A percentile compares a stretch with the other conserved stretches of the same genome.
Conservation (phyloP, 164 flowering plant genomes). For the Kingdonia uniflora region DNA sequence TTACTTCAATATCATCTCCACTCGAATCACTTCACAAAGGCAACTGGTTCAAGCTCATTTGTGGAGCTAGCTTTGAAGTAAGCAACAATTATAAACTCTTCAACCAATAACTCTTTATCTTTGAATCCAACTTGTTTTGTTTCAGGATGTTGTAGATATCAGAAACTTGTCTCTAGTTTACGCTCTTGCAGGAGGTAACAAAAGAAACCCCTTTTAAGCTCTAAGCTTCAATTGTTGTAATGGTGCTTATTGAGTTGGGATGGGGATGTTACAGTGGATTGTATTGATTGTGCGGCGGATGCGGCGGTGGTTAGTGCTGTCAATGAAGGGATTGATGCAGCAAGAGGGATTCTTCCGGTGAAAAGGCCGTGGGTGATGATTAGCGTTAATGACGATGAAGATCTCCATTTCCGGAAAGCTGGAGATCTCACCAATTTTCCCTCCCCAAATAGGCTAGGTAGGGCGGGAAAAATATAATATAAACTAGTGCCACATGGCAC, state of each 20-base stretch:
- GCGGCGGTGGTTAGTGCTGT: constrained; percentile 70
- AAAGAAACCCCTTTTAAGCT: neutral
- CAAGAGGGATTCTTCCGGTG: constrained; percentile 31
- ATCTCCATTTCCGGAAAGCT: constrained; percentile 84
- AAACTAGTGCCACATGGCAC: too few relatives aligned
- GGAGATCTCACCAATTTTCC: too few relatives aligned
- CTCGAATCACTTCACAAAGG: constrained; percentile 45
- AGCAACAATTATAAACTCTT: neutral
- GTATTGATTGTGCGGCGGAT: constrained; percentile 85
- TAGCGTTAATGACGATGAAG: constrained; percentile 73
- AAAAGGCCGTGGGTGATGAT: constrained; percentile 85
- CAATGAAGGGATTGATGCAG: constrained; percentile 70
- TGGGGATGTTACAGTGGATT: constrained; percentile 43
- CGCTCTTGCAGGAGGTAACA: constrained; percentile 85
- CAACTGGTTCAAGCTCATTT: constrained; percentile 83
- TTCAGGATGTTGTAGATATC: constrained; percentile 61
- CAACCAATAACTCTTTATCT: neutral
- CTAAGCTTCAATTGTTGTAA: neutral
- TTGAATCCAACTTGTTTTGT: neutral
- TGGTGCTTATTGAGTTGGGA: neutral
- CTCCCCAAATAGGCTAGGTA: too few relatives aligned
- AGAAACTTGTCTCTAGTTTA: constrained; percentile 81
- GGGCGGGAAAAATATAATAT: too few relatives aligned
- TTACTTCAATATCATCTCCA: constrained; percentile 36
- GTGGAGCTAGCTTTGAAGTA: constrained; percentile 91